phyloP scores from a whole-genome alignment of 768 basidiomycete species.

The Russula olivacea region DNA sequence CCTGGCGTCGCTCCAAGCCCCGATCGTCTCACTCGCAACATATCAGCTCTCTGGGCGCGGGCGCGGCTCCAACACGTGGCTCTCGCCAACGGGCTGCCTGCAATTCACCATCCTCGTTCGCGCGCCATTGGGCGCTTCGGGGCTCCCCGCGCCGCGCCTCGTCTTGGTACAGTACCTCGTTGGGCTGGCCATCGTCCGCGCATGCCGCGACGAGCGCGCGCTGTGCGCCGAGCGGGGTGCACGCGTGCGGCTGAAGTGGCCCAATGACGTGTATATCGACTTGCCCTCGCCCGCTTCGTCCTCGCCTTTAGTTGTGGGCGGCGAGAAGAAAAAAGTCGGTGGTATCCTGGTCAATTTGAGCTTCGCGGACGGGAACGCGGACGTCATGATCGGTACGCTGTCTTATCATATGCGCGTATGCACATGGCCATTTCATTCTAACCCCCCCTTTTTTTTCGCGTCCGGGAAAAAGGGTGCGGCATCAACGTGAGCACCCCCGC shows the following conservation, averaged over 20 bases:
- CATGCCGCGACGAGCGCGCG: conserved; percentile 57
- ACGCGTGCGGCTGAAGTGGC: conserved; percentile 85
- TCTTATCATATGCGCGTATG: background rate
- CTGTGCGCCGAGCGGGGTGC: conserved; percentile 43
- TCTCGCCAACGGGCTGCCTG: conserved; percentile 86
- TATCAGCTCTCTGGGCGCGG: conserved; percentile 86
- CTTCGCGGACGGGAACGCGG: conserved; percentile 64
- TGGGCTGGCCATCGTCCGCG: conserved; percentile 83
- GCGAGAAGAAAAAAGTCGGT: conserved; percentile 70
- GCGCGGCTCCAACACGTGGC: conserved; percentile 84
- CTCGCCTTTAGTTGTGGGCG: conserved; percentile 28
- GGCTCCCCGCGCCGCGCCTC: conserved; percentile 55
- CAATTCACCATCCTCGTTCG: conserved; percentile 75
- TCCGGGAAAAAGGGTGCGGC: conserved; percentile 61
- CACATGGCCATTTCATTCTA: background rate
- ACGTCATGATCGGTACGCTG: conserved; percentile 73
- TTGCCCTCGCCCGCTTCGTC: conserved; percentile 24
- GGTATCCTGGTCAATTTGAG: conserved; percentile 89
- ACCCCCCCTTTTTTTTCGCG: background rate
- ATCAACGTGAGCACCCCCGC: conserved; percentile 78
- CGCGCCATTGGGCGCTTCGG: conserved; percentile 39
- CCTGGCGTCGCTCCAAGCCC: conserved; percentile 61
- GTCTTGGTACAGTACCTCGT: conserved; percentile 95
- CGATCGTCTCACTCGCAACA: conserved; percentile 78
- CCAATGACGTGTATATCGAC: conserved; percentile 88